Conservation (phyloP, 2,329 filamentous ascomycete species). For the Madurella mycetomatis region DNA sequence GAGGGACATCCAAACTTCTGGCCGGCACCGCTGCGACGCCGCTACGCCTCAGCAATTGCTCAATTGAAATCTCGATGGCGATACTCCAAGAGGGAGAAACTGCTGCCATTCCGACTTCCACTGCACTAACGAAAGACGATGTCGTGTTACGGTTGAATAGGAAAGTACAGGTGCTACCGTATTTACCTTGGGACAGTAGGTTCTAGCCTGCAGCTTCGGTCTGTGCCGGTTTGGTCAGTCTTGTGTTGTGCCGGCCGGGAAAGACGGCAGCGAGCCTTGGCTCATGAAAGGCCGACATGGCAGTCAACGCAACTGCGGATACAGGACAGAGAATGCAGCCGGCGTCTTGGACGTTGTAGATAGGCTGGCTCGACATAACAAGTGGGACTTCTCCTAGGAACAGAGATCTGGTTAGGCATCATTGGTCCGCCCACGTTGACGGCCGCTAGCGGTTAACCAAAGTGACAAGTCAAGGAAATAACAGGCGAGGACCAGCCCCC, state of each 20-base stretch:
- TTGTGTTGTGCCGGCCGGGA: not conserved
- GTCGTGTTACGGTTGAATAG: too few relatives aligned
- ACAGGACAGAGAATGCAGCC: conserved; percentile 5
- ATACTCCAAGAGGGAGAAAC: too few relatives aligned
- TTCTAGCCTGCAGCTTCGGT: too few relatives aligned
- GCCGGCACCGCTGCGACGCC: too few relatives aligned
- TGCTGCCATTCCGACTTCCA: too few relatives aligned
- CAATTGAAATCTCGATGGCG: too few relatives aligned
- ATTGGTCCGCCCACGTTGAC: not conserved
- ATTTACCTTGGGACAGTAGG: too few relatives aligned
- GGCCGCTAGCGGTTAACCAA: not conserved
- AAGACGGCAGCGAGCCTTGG: not conserved
- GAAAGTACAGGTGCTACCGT: too few relatives aligned
- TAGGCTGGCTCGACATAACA: not conserved
- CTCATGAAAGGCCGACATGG: too few relatives aligned
- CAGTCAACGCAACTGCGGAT: not conserved
- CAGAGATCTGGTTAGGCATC: conserved; percentile 16
- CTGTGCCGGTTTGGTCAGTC: not conserved
- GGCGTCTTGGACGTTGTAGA: not conserved
- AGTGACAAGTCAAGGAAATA: not conserved
- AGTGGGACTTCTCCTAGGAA: not conserved
- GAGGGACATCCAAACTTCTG: too few relatives aligned
- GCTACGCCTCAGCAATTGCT: too few relatives aligned
- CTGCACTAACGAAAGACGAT: too few relatives aligned
- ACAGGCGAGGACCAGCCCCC: not conserved